A percentile compares a stretch with the other conserved stretches of the same genome.
Evolutionary conservation across 2,329 filamentous ascomycete species (phyloP).

Genomic region (Exophiala xenobiotica): DNA sequence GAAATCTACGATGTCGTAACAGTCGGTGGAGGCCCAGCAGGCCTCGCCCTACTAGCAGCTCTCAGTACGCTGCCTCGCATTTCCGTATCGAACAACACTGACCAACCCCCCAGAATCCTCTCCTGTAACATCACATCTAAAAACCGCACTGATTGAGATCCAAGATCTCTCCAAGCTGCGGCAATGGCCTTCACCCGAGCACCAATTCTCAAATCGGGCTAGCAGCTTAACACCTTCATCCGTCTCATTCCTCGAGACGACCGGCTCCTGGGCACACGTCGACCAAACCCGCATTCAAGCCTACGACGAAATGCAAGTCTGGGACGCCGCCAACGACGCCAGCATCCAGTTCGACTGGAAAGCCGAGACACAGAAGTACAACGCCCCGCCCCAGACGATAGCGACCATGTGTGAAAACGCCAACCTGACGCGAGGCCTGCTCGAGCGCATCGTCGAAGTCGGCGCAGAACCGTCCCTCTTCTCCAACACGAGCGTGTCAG

Average conservation of each 20-base stretch:
- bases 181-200: constrained; percentile 64
- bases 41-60: constrained; percentile 76
- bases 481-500: constrained; percentile 73
- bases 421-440: constrained; percentile 77
- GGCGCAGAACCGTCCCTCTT: constrained; percentile 60
- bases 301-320: constrained; percentile 97
- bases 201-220: constrained; percentile 86
- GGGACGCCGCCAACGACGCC: constrained; percentile 88
- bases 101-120: constrained; percentile 62
- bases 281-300: constrained; percentile 72
- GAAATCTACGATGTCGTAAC: constrained; percentile 93
- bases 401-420: constrained; percentile 97
- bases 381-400: constrained; percentile 59
- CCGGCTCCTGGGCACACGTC: constrained; percentile 82
- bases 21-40: constrained; percentile 84
- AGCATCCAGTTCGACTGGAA: constrained; percentile 85
- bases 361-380: constrained; percentile 38
- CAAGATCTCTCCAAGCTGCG: constrained; percentile 74
- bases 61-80: constrained; percentile 60
- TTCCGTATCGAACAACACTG: background rate
- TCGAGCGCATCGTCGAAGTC: constrained; percentile 69
- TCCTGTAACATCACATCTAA: constrained; percentile 70
- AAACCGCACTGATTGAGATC: constrained; percentile 84
- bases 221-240: constrained; percentile 91
- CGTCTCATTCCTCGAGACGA: constrained; percentile 74